phyloP scores from a whole-genome alignment of 169 alveolate genomes.

The Blepharisma undulans region DNA sequence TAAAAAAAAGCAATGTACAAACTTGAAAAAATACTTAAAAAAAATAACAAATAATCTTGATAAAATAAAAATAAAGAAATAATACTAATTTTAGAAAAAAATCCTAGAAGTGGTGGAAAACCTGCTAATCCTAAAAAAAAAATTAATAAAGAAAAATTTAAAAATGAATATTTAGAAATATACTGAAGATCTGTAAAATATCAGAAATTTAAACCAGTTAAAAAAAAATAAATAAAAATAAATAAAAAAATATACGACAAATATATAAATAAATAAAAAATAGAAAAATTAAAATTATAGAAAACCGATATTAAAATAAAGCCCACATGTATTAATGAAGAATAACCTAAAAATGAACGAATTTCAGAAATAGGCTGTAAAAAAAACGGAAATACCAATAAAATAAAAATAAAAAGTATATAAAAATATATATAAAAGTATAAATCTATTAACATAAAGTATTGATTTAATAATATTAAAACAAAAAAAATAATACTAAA shows the following conservation, averaged over 20 bases:
- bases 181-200: conserved; percentile 17
- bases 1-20: neutral
- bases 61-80: neutral
- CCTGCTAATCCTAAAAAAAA: conserved; percentile 8
- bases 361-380: neutral
- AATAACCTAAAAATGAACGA: neutral
- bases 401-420: neutral
- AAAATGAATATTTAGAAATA: neutral
- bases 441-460: neutral
- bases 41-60: neutral
- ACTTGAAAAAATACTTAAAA: neutral
- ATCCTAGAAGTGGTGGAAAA: conserved; percentile 18
- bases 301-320: neutral
- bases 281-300: neutral
- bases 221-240: neutral
- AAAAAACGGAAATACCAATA: neutral
- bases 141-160: neutral
- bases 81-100: conserved; percentile 11
- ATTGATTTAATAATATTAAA: neutral
- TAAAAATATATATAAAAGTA: neutral
- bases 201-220: neutral
- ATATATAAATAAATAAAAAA: neutral
- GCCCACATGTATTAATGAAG: neutral
- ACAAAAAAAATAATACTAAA: neutral
- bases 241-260: neutral